These are phyloP conservation scores for Mycena polygramma DNA, from an alignment of 768 basidiomycete genomes.

Conservation along the genomic window DNA sequence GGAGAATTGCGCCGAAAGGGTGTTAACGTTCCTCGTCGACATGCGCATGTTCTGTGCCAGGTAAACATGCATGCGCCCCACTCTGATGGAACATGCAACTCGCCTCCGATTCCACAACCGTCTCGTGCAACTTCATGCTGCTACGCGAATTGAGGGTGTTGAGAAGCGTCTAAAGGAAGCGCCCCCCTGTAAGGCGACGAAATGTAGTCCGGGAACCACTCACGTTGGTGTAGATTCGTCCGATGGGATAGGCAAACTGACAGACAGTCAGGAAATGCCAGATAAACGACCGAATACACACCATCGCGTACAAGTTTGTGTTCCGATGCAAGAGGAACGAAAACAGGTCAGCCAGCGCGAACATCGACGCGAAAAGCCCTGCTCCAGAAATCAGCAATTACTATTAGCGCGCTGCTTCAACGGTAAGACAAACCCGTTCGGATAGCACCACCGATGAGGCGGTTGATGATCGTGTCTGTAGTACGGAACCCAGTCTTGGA, in stretches of 20 bases:
- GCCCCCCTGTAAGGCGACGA: neutral
- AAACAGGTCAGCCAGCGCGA: slow-evolving; percentile 49
- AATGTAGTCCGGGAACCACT: slow-evolving; percentile 16
- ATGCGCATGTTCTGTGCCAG: slow-evolving; percentile 28
- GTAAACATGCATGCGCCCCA: neutral
- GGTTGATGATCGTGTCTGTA: slow-evolving; percentile 36
- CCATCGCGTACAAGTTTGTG: slow-evolving; percentile 49
- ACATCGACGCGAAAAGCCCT: slow-evolving; percentile 49
- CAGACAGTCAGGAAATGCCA: neutral
- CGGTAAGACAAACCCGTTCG: slow-evolving; percentile 14
- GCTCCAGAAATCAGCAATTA: neutral
- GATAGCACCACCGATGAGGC: slow-evolving; percentile 31
- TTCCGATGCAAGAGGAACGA: slow-evolving; percentile 42
- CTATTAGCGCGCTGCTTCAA: neutral
- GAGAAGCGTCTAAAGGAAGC: slow-evolving; percentile 42
- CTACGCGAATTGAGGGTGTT: slow-evolving; percentile 44
- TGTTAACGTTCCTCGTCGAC: slow-evolving; percentile 7
- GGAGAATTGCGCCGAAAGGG: slow-evolving; percentile 1
- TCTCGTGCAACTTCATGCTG: slow-evolving; percentile 33
- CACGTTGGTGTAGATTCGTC: slow-evolving; percentile 54
- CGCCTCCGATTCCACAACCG: slow-evolving; percentile 30
- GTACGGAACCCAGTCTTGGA: slow-evolving; percentile 31
- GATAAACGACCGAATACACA: neutral
- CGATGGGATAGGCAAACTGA: slow-evolving; percentile 49
- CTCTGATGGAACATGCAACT: neutral